A percentile compares a stretch with the other conserved stretches of the same genome.
These are phyloP conservation scores for Sporothrix protearum DNA, from an alignment of 2,329 filamentous ascomycete genomes.

Conservation along the genomic window DNA sequence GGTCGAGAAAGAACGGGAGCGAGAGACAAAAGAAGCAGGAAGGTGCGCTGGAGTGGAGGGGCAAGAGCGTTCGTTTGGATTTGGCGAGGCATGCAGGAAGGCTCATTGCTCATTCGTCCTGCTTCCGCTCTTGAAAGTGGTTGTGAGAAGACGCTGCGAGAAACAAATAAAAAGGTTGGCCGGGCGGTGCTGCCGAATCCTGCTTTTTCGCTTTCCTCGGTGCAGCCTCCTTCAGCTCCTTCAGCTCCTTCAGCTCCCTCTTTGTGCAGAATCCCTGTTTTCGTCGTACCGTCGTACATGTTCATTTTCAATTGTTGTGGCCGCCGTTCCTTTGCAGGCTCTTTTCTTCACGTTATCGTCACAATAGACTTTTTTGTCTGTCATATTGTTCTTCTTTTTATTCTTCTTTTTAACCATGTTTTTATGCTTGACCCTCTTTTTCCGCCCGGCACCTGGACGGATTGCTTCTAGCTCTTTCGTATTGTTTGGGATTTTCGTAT, in stretches of 20 bases:
- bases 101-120: not conserved
- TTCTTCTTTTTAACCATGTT: not conserved
- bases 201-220: conserved; percentile 1
- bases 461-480: not conserved
- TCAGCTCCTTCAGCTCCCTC: no score
- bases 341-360: not conserved
- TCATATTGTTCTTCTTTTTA: not conserved
- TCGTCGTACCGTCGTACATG: not conserved
- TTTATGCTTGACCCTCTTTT: conserved; percentile 15
- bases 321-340: not conserved
- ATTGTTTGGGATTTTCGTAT: not conserved
- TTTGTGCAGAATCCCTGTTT: not conserved
- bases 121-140: not conserved
- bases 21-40: not conserved
- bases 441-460: not conserved
- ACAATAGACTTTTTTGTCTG: not conserved
- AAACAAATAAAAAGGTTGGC: conserved; percentile 2
- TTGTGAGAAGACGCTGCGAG: not conserved
- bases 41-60: not conserved
- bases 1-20: not conserved
- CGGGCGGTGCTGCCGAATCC: conserved; percentile 7
- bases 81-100: not conserved
- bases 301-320: not conserved
- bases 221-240: not conserved
- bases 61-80: not conserved